These are phyloP conservation scores for Eucalyptus leucophloia DNA, from an alignment of 345 rosid genomes.

Conservation along the genomic window DNA sequence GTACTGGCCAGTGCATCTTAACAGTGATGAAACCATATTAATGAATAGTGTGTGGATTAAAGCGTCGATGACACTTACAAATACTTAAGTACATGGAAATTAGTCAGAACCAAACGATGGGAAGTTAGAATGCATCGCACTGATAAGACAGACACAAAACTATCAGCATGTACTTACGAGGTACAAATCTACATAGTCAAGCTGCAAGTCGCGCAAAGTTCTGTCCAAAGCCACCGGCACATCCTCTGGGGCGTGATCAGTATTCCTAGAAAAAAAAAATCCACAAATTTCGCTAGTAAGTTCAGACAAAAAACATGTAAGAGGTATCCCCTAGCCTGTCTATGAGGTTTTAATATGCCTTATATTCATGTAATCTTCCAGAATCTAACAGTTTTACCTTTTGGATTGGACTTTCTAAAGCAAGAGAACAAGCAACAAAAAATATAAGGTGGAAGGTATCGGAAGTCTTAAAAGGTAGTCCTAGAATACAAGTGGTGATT, in stretches of 20 bases:
- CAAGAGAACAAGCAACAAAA: neutral
- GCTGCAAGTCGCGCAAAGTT: slow-evolving; percentile 55
- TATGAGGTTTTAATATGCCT: neutral
- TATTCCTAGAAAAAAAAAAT: slow-evolving; percentile 7
- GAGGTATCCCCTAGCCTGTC: neutral
- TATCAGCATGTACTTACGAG: slow-evolving; percentile 33
- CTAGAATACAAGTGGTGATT: neutral
- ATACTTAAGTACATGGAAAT: neutral
- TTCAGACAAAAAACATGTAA: neutral
- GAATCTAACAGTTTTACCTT: neutral
- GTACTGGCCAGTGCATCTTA: slow-evolving; percentile 84
- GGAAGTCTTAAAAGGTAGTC: neutral
- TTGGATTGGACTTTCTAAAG: neutral
- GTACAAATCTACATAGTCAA: slow-evolving; percentile 67
- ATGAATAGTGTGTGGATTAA: neutral
- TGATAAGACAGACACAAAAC: neutral
- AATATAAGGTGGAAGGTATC: neutral
- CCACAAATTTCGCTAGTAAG: neutral
- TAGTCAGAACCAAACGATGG: neutral
- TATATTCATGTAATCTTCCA: neutral
- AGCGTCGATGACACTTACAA: neutral
- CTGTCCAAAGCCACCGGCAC: slow-evolving; percentile 47
- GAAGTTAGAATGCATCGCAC: neutral
- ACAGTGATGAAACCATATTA: neutral
- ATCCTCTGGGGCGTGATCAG: slow-evolving; percentile 56